Conservation (phyloP, 371 early-diverging fungal genomes). For the Mortierella sp. region DNA sequence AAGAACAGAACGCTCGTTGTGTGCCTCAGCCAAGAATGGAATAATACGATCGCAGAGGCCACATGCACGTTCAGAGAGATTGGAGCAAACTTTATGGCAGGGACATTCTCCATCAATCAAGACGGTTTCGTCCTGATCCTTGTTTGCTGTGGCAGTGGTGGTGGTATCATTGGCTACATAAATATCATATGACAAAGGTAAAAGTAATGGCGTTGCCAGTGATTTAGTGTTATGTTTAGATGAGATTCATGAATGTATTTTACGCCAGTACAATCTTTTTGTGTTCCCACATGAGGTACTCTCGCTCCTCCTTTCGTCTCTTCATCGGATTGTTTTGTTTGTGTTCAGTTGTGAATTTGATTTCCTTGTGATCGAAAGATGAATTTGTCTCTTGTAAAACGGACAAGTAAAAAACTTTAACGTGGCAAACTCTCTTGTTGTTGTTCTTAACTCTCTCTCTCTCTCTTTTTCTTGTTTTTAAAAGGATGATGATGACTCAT, state of each 20-base stretch:
- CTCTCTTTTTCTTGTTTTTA: neutral
- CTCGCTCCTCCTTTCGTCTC: neutral
- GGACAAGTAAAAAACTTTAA: slow-evolving; percentile 25
- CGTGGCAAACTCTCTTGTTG: slow-evolving; percentile 9
- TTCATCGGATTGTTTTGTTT: slow-evolving; percentile 1
- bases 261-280: neutral
- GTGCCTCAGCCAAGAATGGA: slow-evolving; percentile 65
- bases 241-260: neutral
- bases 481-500: neutral
- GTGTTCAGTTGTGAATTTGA: neutral
- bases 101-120: slow-evolving; percentile 48
- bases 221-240: neutral
- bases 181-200: neutral
- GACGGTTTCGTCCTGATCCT: slow-evolving; percentile 30
- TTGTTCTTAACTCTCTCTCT: neutral
- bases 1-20: slow-evolving; percentile 60
- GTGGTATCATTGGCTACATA: slow-evolving; percentile 11
- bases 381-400: slow-evolving; percentile 39
- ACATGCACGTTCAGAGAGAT: slow-evolving; percentile 45
- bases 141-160: slow-evolving; percentile 16
- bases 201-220: neutral
- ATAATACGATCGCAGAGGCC: slow-evolving; percentile 68
- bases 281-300: neutral
- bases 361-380: slow-evolving; percentile 13
- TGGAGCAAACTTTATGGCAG: slow-evolving; percentile 33